Evolutionary conservation across 345 rosid genomes (phyloP), one percentile per base, ranked within the genome.

Genomic region (Sonneratia alba): DNA sequence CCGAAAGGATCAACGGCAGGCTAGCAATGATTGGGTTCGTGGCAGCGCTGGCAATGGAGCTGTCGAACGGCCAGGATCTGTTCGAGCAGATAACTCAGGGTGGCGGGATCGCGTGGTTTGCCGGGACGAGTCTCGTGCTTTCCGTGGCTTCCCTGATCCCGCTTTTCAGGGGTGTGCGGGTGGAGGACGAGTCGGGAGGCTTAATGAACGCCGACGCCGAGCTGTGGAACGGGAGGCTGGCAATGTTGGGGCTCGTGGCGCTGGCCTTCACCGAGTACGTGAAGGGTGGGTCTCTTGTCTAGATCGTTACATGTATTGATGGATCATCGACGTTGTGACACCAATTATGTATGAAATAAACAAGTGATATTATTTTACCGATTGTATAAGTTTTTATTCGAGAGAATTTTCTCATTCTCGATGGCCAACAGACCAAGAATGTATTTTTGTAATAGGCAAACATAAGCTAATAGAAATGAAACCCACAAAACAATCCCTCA

Each of bases 11-110:
- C 59, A 91, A 93, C 70, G 92, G 94, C 0, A 82, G 96, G 66
- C 81, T 93, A n/a, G 98, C 97, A 6, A 89, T 93, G 98, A 77
- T 91, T 0, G 97, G 97, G 0, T 89, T 91, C 53, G 94, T 86
- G 2, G 86, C 92, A 0, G 97, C 96, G 0, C 61, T 88, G 48
- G 96, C 83, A 6, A 81, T 88, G 49, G 96, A 91, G 69, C 55
- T 91, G 16, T 77, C 88, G 37, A 88, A 82, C 1, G 94, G 96
- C 7, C 88, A 93, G 59, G 88, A 87, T 66, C 72, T 93, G 77
- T 81, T 88, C 0, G 69, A 87, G 7, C 98, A 89, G 69, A 73
- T 91, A 40, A 81, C 91, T 0, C 67, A 82, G 40, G 97, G 93
- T 34, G 96, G 91, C 36, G 92, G 97, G 6, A 42, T 86, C 24